Evolutionary conservation across 2,329 filamentous ascomycete species (phyloP).

Genomic region (Sclerotinia trifoliorum): DNA sequence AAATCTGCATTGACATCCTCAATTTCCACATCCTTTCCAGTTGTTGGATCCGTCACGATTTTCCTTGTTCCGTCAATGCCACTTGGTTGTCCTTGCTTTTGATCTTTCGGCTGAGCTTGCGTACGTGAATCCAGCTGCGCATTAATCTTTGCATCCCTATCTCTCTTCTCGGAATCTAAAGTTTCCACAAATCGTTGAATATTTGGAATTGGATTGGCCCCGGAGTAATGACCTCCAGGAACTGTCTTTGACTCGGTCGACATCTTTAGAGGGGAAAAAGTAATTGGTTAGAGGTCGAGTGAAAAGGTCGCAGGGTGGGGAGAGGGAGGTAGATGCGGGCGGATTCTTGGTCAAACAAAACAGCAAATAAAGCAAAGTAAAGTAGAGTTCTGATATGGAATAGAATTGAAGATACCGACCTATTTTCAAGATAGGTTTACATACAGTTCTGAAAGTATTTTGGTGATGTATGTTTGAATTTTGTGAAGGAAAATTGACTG

Average conservation of each 20-base stretch:
- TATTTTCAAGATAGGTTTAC: background rate
- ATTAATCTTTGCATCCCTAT: slow-evolving; percentile 72
- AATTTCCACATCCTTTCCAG: slow-evolving; percentile 81
- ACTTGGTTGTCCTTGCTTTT: slow-evolving; percentile 43
- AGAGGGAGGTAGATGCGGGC: background rate
- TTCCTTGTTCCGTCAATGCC: slow-evolving; percentile 49
- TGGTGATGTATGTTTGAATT: background rate
- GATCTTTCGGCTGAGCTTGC: slow-evolving; percentile 45
- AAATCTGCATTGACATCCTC: slow-evolving; percentile 74
- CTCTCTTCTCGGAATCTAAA: slow-evolving; percentile 75
- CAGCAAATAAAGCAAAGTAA: background rate
- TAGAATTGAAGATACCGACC: background rate
- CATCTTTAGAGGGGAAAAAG: background rate
- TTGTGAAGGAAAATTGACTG: background rate
- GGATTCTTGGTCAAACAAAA: background rate
- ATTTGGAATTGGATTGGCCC: slow-evolving; percentile 32
- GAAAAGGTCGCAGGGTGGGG: background rate
- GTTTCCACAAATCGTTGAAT: slow-evolving; percentile 53
- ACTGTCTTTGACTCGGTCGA: slow-evolving; percentile 24
- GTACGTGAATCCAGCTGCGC: slow-evolving; percentile 43
- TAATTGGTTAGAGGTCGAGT: background rate
- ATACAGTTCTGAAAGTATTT: background rate
- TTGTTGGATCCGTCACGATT: slow-evolving; percentile 81
- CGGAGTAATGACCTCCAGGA: slow-evolving; percentile 29
- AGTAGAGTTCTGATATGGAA: background rate